Base-by-base conservation (phyloP, 192 early-diverging fungal species). In the Podochytrium sp. region DNA sequence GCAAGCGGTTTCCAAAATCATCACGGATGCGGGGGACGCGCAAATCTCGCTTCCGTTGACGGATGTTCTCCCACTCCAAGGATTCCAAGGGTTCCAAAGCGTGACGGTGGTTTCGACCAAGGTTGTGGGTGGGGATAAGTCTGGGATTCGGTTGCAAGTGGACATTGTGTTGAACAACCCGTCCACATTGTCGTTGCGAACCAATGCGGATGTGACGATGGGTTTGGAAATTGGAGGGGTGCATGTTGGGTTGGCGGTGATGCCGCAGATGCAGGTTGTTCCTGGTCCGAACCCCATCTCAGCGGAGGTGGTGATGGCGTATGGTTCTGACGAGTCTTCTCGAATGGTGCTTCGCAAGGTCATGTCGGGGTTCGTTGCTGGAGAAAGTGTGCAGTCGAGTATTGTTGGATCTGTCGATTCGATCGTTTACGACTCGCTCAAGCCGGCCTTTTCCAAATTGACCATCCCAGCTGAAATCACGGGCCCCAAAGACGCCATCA, bases 321-420 rank as follows among this genome's bases (percentile, higher is more conserved):
- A 57, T 30, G 55, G 23, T 30, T 27, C 23, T 29, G 30, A 57
- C 47, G 42, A 39, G 1, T 16, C 20, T 2, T 63, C 61, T 32
- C 20, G 14, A 2, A 43, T 10, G 20, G 42, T 66, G 18, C 18
- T 66, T 14, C 29, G 35, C 33, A 25, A 12, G 10, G 7, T 66
- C 39, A 66, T 66, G 65, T 33, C 65, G 10, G 65, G 65, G 10
- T 66, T 50, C 47, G 50, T 66, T 66, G 65, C 65, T 18, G 65
- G 65, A 16, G 47, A 43, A 18, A 40, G 42, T 51, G 42, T 33
- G n/a, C 39, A 18, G n/a, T 14, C 50, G 27, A 50, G 16, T 33
- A 66, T 66, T 30, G 20, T 16, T 23, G 71, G 71, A 38, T 41
- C 57, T 30, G 12, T 18, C 3, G 41, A 27, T 39, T 62, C 71